Evolutionary conservation across 495 filamentous ascomycete species (phyloP).

Genomic region (Immersiella caudata): DNA sequence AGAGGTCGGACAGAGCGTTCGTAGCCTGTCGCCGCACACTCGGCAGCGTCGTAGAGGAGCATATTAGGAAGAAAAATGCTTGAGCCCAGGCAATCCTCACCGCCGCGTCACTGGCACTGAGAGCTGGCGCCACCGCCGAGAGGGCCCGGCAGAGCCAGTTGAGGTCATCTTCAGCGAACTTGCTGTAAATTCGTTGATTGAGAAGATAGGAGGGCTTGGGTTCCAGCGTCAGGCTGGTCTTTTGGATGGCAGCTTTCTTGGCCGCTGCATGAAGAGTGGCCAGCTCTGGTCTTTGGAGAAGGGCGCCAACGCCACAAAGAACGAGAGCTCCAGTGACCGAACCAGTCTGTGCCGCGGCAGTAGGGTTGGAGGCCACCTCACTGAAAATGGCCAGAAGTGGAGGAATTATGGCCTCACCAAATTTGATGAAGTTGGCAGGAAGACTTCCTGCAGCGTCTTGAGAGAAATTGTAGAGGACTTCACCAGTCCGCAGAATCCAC

Average conservation of each 20-base stretch:
- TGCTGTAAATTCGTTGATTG: conserved; percentile 80
- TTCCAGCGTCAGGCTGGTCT: conserved; percentile 63
- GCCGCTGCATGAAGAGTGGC: conserved; percentile 48
- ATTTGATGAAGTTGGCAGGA: conserved; percentile 51
- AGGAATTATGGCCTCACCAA: conserved; percentile 61
- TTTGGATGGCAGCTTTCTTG: conserved; percentile 62
- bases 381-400: conserved; percentile 73
- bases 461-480: conserved; percentile 64
- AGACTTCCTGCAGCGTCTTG: conserved; percentile 46
- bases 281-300: conserved; percentile 47
- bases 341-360: conserved; percentile 74
- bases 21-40: conserved; percentile 61
- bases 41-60: conserved; percentile 58
- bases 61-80: conserved; percentile 77
- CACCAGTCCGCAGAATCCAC: conserved; percentile 76
- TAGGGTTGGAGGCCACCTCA: conserved; percentile 75
- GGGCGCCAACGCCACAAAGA: conserved; percentile 61
- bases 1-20: conserved; percentile 59
- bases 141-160: conserved; percentile 76
- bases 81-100: conserved; percentile 71
- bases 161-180: conserved; percentile 73
- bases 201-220: conserved; percentile 85
- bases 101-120: conserved; percentile 33
- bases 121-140: conserved; percentile 55
- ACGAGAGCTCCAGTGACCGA: conserved; percentile 74